Conservation (phyloP, 2,329 filamentous ascomycete species). For the Pezicula carpinea region DNA sequence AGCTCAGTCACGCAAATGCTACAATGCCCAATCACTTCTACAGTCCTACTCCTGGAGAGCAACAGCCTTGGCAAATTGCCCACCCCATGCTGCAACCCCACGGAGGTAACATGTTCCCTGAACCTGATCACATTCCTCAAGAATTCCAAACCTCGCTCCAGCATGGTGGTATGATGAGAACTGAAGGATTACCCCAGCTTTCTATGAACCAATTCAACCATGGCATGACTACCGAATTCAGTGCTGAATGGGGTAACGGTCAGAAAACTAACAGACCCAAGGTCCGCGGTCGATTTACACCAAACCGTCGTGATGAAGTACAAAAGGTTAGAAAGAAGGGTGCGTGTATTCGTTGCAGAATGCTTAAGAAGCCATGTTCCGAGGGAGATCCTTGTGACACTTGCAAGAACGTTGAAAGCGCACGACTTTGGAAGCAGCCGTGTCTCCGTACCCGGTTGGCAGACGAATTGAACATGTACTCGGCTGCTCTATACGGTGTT, state of each 20-base stretch:
- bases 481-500: conserved; percentile 58
- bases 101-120: conserved; percentile 15
- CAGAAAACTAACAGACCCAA: conserved; percentile 32
- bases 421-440: conserved; percentile 60
- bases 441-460: conserved; percentile 59
- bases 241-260: conserved; percentile 28
- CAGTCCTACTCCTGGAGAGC: conserved; percentile 13
- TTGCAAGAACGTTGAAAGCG: conserved; percentile 58
- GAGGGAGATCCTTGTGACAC: conserved; percentile 58
- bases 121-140: conserved; percentile 13
- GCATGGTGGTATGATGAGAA: neutral
- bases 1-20: conserved; percentile 20
- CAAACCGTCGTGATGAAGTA: conserved; percentile 57
- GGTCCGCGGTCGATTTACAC: conserved; percentile 52
- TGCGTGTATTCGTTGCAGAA: conserved; percentile 61
- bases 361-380: conserved; percentile 63
- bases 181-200: conserved; percentile 14
- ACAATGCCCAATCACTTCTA: conserved; percentile 17
- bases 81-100: conserved; percentile 21
- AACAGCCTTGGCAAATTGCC: conserved; percentile 16
- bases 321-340: conserved; percentile 61
- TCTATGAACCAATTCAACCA: conserved; percentile 16
- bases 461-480: conserved; percentile 58
- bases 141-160: conserved; percentile 1
- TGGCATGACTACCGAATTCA: conserved; percentile 26